Percentiles rank a stretch among this genome's conserved stretches.
phyloP scores from a whole-genome alignment of 352 stramenopile species.

The Phytophthora brassicae region DNA sequence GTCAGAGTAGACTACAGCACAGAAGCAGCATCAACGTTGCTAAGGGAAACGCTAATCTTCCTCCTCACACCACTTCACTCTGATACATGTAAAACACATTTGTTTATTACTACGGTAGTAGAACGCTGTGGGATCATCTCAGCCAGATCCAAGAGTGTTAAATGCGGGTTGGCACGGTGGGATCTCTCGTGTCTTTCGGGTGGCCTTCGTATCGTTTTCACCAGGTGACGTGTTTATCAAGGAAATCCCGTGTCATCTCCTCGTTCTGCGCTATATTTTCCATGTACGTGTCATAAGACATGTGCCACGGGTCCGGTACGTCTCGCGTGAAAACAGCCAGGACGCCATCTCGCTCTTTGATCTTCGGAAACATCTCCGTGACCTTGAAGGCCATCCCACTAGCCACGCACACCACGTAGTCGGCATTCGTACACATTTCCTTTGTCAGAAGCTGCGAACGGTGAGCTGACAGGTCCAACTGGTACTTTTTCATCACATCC shows the following conservation, averaged over 20 bases:
- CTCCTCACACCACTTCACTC: too few relatives aligned
- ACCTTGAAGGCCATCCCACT: slow-evolving; percentile 68
- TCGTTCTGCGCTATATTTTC: slow-evolving; percentile 76
- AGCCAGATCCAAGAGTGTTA: background rate
- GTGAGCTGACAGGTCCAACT: slow-evolving; percentile 69
- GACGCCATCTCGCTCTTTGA: slow-evolving; percentile 59
- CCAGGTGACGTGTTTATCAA: slow-evolving; percentile 60
- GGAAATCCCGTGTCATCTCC: slow-evolving; percentile 75
- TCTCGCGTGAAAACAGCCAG: slow-evolving; percentile 62
- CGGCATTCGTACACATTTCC: slow-evolving; percentile 61
- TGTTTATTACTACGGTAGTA: background rate
- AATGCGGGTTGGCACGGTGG: background rate
- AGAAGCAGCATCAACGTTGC: too few relatives aligned
- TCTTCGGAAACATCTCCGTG: slow-evolving; percentile 56
- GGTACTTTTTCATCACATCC: slow-evolving; percentile 74
- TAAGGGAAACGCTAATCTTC: too few relatives aligned
- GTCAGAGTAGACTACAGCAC: too few relatives aligned
- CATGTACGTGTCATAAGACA: slow-evolving; percentile 84
- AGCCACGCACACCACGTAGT: slow-evolving; percentile 77
- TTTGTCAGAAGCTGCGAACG: slow-evolving; percentile 67
- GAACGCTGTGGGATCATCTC: background rate
- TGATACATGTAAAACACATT: too few relatives aligned
- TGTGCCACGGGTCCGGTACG: slow-evolving; percentile 81
- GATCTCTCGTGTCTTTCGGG: background rate
- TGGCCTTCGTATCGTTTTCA: slow-evolving; percentile 14